Percentiles rank a stretch among this genome's conserved stretches.
These are phyloP conservation scores for Seiridium cupressi DNA, from an alignment of 2,329 filamentous ascomycete species.

Conservation along the genomic window DNA sequence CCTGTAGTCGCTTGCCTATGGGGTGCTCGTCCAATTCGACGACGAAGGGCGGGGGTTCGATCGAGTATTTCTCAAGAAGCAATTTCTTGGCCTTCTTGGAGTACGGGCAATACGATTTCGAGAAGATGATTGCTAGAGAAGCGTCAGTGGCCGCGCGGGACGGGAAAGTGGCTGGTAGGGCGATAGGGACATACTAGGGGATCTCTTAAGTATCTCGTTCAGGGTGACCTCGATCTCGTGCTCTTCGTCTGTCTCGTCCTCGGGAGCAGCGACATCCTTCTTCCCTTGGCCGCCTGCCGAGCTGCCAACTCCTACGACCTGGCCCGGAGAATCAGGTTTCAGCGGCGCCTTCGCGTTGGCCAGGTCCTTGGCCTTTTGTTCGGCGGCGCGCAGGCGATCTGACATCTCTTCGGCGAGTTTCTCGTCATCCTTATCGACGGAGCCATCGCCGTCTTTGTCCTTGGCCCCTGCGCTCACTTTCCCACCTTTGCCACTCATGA, in stretches of 20 bases:
- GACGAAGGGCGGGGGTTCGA: conserved; percentile 78
- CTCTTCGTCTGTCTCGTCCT: conserved; percentile 57
- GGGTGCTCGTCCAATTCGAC: conserved; percentile 87
- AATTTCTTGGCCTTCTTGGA: conserved; percentile 84
- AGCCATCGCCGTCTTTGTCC: conserved; percentile 54
- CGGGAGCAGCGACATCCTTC: conserved; percentile 46
- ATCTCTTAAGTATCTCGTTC: conserved; percentile 76
- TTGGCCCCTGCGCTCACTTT: conserved; percentile 37
- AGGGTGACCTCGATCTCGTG: conserved; percentile 69
- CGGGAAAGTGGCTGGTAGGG: conserved; percentile 8
- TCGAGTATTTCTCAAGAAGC: conserved; percentile 79
- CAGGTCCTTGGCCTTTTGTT: conserved; percentile 65
- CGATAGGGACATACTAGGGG: conserved; percentile 64
- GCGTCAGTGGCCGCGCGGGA: background rate
- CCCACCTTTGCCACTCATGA: conserved; percentile 36
- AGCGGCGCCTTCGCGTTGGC: conserved; percentile 66
- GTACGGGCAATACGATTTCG: conserved; percentile 87
- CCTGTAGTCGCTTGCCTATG: conserved; percentile 72
- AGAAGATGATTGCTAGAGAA: conserved; percentile 83
- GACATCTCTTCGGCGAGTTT: conserved; percentile 53
- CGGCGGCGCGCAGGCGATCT: conserved; percentile 65
- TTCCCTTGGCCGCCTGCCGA: conserved; percentile 51
- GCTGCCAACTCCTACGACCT: conserved; percentile 58
- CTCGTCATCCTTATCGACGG: conserved; percentile 56
- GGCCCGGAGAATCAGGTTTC: conserved; percentile 56